Evolutionary conservation across 2,329 filamentous ascomycete genomes (phyloP).

Genomic region (Ophiostoma quercus): DNA sequence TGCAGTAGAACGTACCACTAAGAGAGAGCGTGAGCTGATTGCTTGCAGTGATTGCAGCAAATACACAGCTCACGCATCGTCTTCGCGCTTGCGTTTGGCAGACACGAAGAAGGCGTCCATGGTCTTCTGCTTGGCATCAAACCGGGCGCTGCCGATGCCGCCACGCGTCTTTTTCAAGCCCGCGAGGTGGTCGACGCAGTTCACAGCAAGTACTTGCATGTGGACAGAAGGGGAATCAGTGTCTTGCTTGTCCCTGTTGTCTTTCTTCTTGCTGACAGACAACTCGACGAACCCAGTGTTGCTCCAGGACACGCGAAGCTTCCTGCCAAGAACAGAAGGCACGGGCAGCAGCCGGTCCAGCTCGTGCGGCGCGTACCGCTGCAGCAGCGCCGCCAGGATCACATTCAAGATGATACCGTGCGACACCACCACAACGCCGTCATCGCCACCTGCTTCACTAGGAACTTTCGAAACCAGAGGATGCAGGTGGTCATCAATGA

Average conservation of each 20-base stretch:
- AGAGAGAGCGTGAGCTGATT: neutral
- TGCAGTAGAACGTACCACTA: slow-evolving; percentile 35
- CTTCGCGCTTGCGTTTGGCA: slow-evolving; percentile 43
- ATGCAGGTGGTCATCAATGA: slow-evolving; percentile 60
- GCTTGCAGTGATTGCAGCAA: neutral
- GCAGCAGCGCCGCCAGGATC: slow-evolving; percentile 59
- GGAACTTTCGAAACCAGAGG: slow-evolving; percentile 44
- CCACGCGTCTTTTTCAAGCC: slow-evolving; percentile 74
- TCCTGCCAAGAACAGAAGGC: slow-evolving; percentile 14
- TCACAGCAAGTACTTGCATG: slow-evolving; percentile 54
- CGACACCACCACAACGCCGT: slow-evolving; percentile 62
- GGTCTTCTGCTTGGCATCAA: slow-evolving; percentile 70
- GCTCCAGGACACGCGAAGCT: slow-evolving; percentile 41
- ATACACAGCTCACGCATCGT: slow-evolving; percentile 1
- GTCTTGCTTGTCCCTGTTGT: neutral
- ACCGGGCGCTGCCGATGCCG: slow-evolving; percentile 71
- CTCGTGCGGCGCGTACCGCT: slow-evolving; percentile 42
- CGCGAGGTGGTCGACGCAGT: slow-evolving; percentile 65
- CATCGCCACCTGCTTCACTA: neutral
- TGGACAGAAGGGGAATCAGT: neutral
- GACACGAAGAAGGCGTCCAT: slow-evolving; percentile 68
- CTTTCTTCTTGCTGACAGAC: slow-evolving; percentile 14
- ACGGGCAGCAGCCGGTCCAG: slow-evolving; percentile 26
- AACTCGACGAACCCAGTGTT: slow-evolving; percentile 49
- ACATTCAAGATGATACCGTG: slow-evolving; percentile 76